Conservation (phyloP, 2,329 filamentous ascomycete species). For the Colletotrichum liaoningense region DNA sequence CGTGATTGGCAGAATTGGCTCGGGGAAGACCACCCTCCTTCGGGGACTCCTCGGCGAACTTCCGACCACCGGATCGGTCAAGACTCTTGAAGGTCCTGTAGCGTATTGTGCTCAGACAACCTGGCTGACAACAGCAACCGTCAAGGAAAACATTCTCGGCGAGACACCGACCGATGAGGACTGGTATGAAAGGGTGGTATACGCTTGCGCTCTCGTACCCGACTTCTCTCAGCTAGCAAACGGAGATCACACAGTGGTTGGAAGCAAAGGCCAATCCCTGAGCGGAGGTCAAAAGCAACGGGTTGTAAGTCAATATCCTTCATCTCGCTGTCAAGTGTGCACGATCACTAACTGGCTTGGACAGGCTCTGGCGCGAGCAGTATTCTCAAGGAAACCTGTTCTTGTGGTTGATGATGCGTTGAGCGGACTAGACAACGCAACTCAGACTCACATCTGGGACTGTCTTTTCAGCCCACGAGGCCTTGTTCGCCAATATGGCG, state of each 20-base stretch:
- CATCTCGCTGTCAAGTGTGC: not conserved
- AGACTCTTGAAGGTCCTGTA: not conserved
- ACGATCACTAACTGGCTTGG: not conserved
- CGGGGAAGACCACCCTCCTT: conserved; percentile 36
- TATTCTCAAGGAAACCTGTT: conserved; percentile 46
- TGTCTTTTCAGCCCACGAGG: conserved; percentile 50
- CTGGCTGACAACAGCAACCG: conserved; percentile 40
- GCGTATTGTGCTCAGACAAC: conserved; percentile 41
- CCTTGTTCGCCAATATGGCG: conserved; percentile 45
- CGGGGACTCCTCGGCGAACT: conserved; percentile 36
- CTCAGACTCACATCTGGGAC: conserved; percentile 53
- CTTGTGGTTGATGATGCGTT: conserved; percentile 53
- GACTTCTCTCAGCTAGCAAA: conserved; percentile 38
- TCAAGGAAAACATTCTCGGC: conserved; percentile 41
- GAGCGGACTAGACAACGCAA: conserved; percentile 53
- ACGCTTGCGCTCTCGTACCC: conserved; percentile 35
- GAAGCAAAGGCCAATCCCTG: conserved; percentile 46
- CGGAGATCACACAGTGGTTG: conserved; percentile 42
- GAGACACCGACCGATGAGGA: conserved; percentile 33
- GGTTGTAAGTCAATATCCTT: conserved; percentile 39
- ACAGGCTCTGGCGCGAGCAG: conserved; percentile 47
- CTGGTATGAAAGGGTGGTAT: conserved; percentile 39
- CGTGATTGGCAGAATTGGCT: conserved; percentile 38
- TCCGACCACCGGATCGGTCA: not conserved
- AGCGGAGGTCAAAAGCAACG: conserved; percentile 50